Conservation (phyloP, 2,329 filamentous ascomycete genomes). For the Teratosphaeria viscida region DNA sequence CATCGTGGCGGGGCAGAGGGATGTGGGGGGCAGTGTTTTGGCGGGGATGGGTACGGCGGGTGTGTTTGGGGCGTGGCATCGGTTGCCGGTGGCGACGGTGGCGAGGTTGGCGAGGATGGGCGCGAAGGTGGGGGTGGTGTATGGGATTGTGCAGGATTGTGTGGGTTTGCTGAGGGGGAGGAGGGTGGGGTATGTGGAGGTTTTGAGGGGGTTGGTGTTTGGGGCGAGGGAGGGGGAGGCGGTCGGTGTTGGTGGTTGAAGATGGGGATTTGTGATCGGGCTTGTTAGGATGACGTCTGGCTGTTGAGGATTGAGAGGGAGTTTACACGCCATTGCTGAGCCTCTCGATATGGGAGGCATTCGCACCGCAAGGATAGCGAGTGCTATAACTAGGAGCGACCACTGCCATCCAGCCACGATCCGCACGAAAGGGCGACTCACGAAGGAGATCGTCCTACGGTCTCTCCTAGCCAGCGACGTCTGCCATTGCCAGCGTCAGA, state of each 20-base stretch:
- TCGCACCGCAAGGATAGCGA: no score
- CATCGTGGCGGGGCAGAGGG: constrained; percentile 38
- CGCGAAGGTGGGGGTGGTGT: constrained; percentile 65
- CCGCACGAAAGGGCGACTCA: no score
- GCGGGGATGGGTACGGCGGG: constrained; percentile 79
- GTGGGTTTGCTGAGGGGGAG: constrained; percentile 60
- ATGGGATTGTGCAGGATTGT: constrained; percentile 71
- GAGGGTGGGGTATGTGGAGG: constrained; percentile 64
- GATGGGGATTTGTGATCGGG: not conserved
- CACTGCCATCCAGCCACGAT: no score
- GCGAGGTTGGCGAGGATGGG: constrained; percentile 64
- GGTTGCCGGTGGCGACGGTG: constrained; percentile 58
- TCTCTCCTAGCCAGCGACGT: no score
- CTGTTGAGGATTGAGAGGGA: not conserved
- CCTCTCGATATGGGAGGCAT: no score
- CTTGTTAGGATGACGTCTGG: not conserved
- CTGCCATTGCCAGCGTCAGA: no score
- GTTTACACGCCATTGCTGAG: no score
- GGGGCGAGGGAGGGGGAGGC: constrained; percentile 5
- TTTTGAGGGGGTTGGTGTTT: constrained; percentile 26
- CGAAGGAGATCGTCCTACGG: no score
- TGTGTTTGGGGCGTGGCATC: constrained; percentile 74
- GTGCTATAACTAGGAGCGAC: no score
- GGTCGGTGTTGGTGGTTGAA: not conserved
- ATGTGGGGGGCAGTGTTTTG: constrained; percentile 70